Evolutionary conservation across 768 basidiomycete species (phyloP).

Genomic region (Kwoniella newhampshirensis): DNA sequence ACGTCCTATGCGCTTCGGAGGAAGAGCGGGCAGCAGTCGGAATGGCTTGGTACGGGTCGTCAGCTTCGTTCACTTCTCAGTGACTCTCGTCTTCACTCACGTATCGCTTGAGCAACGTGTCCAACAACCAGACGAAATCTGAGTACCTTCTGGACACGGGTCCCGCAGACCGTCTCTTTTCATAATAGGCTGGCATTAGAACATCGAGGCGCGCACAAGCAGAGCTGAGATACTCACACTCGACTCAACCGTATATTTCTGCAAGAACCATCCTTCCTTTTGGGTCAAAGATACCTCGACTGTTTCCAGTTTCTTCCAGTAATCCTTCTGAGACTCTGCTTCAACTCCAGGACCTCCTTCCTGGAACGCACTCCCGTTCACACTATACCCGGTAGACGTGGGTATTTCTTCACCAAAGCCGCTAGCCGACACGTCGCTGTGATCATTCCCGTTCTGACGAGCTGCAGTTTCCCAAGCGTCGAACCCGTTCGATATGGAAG

Average conservation of each 20-base stretch:
- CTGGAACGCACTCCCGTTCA: constrained; percentile 13
- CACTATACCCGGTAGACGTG: constrained; percentile 20
- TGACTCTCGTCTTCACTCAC: constrained; percentile 19
- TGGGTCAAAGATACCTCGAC: constrained; percentile 70
- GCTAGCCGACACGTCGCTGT: neutral
- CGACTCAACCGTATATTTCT: constrained; percentile 76
- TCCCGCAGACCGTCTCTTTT: constrained; percentile 60
- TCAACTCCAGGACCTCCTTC: constrained; percentile 9
- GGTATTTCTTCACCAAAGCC: no score
- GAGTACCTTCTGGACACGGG: constrained; percentile 84
- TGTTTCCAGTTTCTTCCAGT: constrained; percentile 81
- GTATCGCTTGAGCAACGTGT: constrained; percentile 77
- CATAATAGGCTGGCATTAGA: neutral
- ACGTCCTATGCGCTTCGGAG: constrained; percentile 91
- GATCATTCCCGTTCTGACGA: constrained; percentile 16
- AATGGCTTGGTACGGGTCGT: constrained; percentile 62
- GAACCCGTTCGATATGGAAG: constrained; percentile 14
- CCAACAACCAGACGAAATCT: constrained; percentile 88
- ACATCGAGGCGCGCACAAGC: neutral
- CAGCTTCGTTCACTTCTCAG: neutral
- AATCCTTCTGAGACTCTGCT: constrained; percentile 67
- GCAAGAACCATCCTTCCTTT: constrained; percentile 88
- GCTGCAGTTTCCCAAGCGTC: constrained; percentile 36
- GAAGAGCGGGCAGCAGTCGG: constrained; percentile 78
- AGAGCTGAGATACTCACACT: constrained; percentile 60